Percentiles rank a stretch among this genome's conserved stretches.
phyloP scores from a whole-genome alignment of 2,329 filamentous ascomycete genomes.

The Beauveria rudraprayagi region DNA sequence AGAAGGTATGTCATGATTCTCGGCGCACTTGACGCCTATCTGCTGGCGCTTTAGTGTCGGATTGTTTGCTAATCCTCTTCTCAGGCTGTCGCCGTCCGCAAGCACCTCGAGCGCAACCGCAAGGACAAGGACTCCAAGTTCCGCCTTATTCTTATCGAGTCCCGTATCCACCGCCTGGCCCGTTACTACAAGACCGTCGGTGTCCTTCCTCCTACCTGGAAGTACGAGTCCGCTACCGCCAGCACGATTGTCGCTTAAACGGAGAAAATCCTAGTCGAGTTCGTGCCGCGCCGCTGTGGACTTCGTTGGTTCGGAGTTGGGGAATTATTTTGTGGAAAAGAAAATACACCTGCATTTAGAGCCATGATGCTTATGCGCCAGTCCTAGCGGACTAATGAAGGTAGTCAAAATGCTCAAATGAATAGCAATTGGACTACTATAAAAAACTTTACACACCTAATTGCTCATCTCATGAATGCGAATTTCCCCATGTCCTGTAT shows the following conservation, averaged over 20 bases:
- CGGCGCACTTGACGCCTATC: not conserved
- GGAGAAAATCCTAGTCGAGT: conserved; percentile 15
- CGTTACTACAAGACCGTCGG: conserved; percentile 98
- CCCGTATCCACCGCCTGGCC: conserved; percentile 98
- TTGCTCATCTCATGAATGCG: conserved; percentile 2
- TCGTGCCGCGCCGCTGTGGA: conserved; percentile 20
- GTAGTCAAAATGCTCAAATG: conserved; percentile 24
- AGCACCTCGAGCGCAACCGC: conserved; percentile 99
- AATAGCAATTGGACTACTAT: conserved; percentile 20
- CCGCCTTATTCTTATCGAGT: conserved; percentile 99
- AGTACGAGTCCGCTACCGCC: conserved; percentile 97
- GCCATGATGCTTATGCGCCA: conserved; percentile 33
- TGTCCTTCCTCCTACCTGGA: conserved; percentile 86
- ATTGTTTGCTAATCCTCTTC: conserved; percentile 18
- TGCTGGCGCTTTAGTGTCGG: not conserved
- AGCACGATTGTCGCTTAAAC: conserved; percentile 85
- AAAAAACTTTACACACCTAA: conserved; percentile 14
- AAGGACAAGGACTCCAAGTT: conserved; percentile 99
- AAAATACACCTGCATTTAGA: conserved; percentile 33
- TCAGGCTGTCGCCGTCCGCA: conserved; percentile 93
- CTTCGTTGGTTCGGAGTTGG: conserved; percentile 37
- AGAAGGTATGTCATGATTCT: conserved; percentile 63
- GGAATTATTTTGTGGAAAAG: conserved; percentile 29
- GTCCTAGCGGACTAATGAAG: conserved; percentile 27
- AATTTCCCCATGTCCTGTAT: not conserved